Conservation (phyloP, 2,329 filamentous ascomycete species). For the Fusarium sp. region DNA sequence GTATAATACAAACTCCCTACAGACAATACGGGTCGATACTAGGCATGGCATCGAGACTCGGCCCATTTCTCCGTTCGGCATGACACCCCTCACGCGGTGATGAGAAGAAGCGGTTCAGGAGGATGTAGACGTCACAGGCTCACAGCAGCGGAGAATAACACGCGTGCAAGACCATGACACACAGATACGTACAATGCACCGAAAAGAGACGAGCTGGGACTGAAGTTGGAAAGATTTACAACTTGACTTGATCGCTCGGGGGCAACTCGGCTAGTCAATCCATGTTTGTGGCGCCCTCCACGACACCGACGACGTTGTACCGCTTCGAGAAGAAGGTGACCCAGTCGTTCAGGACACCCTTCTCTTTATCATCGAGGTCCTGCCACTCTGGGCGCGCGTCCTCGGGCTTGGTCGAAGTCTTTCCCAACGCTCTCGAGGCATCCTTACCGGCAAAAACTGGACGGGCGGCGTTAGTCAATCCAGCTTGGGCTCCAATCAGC, state of each 20-base stretch:
- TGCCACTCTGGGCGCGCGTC: conserved; percentile 89
- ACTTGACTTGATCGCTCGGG: conserved; percentile 39
- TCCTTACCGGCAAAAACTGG: conserved; percentile 97
- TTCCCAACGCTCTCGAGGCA: conserved; percentile 90
- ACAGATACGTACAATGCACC: background rate
- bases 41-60: background rate
- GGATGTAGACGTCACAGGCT: conserved; percentile 14
- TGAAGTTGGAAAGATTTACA: conserved; percentile 32
- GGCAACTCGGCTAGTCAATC: conserved; percentile 53
- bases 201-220: background rate
- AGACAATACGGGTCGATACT: background rate
- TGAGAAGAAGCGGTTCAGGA: background rate
- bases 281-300: conserved; percentile 73
- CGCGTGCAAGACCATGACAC: background rate
- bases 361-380: conserved; percentile 87
- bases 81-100: background rate
- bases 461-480: conserved; percentile 22
- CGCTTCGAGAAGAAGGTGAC: conserved; percentile 96
- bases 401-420: conserved; percentile 87
- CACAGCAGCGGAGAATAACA: conserved; percentile 43
- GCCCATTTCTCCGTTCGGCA: background rate
- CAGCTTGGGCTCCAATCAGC: background rate
- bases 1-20: background rate
- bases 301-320: conserved; percentile 88
- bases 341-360: conserved; percentile 91